Evolutionary conservation across 495 filamentous ascomycete genomes (phyloP), one percentile per base, ranked within the genome.

Genomic region (Terfezia claveryi): DNA sequence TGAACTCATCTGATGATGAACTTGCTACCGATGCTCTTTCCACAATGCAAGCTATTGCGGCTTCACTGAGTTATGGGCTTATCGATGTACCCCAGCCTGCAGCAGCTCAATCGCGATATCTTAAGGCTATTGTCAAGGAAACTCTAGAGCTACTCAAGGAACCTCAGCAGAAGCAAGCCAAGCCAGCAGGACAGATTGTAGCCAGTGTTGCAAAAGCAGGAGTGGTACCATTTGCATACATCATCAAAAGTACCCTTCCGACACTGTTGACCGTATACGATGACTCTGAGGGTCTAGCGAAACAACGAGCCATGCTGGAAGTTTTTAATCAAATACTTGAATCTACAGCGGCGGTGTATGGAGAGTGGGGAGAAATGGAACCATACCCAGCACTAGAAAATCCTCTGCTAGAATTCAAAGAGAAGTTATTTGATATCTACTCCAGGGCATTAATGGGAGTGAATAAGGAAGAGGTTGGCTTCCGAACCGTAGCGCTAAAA

Each of bases 111-210:
- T 76, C 76, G 17, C 72, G 75, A 44, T 85, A 76, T 57, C 68
- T 85, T 36, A 72, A 73, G 37, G 73, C 79, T 11, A 76, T 84
- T 53, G 74, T 74, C 11, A 79, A 80, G 61, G 82, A 85, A 63
- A 83, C 80, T 61, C 80, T 80, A 56, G 76, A 83, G 55, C 78
- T 81, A 57, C 65, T 86, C 4, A 76, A 79, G 58, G 82, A 85
- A 58, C 80, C 82, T n/a, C 81, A 82, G 55, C 80, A 82, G 36
- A 85, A 83, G 64, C 78, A 86, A 61, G 81, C 82, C 10, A 78
- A 79, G 64, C 79, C 82, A 12, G 72, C 78, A 5, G 78, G 80
- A 11, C 72, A 76, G 51, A 82, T 86, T 14, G 62, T 86, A 17
- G 69, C 72, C 10, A 72, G 71, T 12, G 58, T 81, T 11, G 75